These are phyloP conservation scores for Spathaspora sp. DNA, from an alignment of 805 yeast species.

Conservation along the genomic window DNA sequence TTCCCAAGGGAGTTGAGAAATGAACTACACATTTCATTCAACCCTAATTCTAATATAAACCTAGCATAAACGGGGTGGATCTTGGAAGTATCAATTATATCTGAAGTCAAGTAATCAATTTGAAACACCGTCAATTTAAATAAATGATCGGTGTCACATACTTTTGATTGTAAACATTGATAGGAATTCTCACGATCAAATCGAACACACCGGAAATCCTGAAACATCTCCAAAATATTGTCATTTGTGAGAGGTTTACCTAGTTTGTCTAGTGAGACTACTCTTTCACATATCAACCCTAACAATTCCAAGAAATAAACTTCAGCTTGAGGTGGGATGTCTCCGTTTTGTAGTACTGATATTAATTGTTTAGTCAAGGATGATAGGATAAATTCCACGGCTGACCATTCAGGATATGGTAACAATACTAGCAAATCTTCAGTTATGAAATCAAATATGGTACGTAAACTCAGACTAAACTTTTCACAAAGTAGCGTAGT, in stretches of 20 bases:
- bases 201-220: neutral
- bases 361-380: conserved; percentile 45
- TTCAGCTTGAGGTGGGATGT: conserved; percentile 40
- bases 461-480: conserved; percentile 13
- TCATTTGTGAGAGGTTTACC: neutral
- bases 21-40: neutral
- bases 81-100: neutral
- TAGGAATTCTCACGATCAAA: neutral
- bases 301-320: conserved; percentile 54
- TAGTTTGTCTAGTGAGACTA: conserved; percentile 36
- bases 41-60: neutral
- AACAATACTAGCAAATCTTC: conserved; percentile 54
- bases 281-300: conserved; percentile 55
- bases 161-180: neutral
- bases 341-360: conserved; percentile 32
- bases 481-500: neutral
- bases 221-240: neutral
- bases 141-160: neutral
- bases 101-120: neutral
- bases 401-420: conserved; percentile 59
- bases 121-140: neutral
- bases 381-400: conserved; percentile 47
- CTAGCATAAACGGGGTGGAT: neutral
- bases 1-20: conserved; percentile 3
- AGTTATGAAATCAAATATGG: conserved; percentile 48